Evolutionary conservation across 345 rosid genomes (phyloP).

Genomic region (Isatis tinctoria): DNA sequence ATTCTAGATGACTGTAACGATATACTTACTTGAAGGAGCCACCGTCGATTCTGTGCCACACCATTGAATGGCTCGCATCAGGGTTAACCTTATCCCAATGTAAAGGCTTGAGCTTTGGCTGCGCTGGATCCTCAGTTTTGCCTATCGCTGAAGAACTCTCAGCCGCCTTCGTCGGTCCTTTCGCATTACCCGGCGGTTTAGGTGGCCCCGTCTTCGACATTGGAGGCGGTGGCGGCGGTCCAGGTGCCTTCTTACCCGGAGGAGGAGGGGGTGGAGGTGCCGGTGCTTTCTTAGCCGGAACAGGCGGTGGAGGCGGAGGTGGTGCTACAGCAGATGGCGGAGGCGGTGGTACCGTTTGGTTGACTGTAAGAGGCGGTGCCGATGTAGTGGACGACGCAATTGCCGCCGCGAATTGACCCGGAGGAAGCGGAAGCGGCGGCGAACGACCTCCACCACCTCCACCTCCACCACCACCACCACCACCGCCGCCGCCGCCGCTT

Average conservation of each 20-base stretch:
- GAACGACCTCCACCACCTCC: not conserved
- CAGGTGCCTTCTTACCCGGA: conserved; percentile 32
- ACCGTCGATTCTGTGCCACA: conserved; percentile 66
- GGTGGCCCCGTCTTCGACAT: conserved; percentile 32
- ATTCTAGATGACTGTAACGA: not conserved
- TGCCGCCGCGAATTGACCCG: conserved; percentile 16
- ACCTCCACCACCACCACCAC: not conserved
- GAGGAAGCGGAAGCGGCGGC: conserved; percentile 33
- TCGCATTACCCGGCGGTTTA: conserved; percentile 43
- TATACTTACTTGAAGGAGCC: conserved; percentile 77
- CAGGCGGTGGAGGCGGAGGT: conserved; percentile 36
- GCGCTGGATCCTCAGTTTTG: conserved; percentile 26
- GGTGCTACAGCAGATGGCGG: conserved; percentile 22
- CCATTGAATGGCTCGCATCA: conserved; percentile 65
- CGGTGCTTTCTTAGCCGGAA: conserved; percentile 30
- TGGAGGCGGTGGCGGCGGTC: conserved; percentile 32
- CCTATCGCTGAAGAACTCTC: conserved; percentile 26
- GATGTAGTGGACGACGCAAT: not conserved
- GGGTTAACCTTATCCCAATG: conserved; percentile 84
- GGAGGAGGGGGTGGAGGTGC: conserved; percentile 43
- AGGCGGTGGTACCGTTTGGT: conserved; percentile 20
- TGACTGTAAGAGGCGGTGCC: not conserved
- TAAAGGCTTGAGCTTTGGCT: conserved; percentile 70
- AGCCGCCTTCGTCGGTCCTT: conserved; percentile 25
- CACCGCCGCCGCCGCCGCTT: not conserved